phyloP scores from a whole-genome alignment of 148 eudicot genomes.

The Persicaria tinctoria region DNA sequence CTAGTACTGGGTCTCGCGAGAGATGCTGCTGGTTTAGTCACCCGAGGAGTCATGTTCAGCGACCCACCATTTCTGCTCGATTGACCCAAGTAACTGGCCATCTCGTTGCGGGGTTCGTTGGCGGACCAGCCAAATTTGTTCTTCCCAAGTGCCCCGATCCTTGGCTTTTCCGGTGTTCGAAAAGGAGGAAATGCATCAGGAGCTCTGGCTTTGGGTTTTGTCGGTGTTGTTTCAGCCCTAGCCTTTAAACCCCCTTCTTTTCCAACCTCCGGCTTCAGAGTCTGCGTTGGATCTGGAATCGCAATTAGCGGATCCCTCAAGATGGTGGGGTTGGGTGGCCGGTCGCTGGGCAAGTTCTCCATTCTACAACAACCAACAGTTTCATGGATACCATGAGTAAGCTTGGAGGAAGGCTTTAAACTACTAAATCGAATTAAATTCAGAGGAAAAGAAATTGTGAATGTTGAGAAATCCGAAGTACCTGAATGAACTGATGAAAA shows the following conservation, averaged over 20 bases:
- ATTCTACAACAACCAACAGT: neutral
- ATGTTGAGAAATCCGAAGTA: neutral
- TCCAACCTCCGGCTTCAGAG: slow-evolving; percentile 22
- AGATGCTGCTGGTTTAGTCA: slow-evolving; percentile 21
- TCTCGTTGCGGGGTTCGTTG: slow-evolving; percentile 31
- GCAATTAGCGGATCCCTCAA: slow-evolving; percentile 47
- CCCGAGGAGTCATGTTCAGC: slow-evolving; percentile 44
- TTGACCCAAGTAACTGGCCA: slow-evolving; percentile 19
- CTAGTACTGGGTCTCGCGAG: slow-evolving; percentile 28
- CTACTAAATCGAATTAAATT: neutral
- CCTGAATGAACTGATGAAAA: neutral
- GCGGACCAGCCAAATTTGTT: slow-evolving; percentile 50
- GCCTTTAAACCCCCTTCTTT: slow-evolving; percentile 30
- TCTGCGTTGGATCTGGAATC: slow-evolving; percentile 41
- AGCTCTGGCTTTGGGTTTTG: slow-evolving; percentile 40
- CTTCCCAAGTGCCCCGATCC: slow-evolving; percentile 21
- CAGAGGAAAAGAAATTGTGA: neutral
- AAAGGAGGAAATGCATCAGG: slow-evolving; percentile 26
- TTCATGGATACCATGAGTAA: neutral
- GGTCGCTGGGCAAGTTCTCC: slow-evolving; percentile 61
- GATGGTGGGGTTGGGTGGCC: slow-evolving; percentile 20
- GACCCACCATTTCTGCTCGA: slow-evolving; percentile 21
- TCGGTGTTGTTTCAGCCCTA: slow-evolving; percentile 55
- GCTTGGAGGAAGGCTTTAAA: neutral
- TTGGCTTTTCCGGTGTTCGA: slow-evolving; percentile 69